phyloP scores from a whole-genome alignment of 164 flowering plant species.

The Umbellularia californica region DNA sequence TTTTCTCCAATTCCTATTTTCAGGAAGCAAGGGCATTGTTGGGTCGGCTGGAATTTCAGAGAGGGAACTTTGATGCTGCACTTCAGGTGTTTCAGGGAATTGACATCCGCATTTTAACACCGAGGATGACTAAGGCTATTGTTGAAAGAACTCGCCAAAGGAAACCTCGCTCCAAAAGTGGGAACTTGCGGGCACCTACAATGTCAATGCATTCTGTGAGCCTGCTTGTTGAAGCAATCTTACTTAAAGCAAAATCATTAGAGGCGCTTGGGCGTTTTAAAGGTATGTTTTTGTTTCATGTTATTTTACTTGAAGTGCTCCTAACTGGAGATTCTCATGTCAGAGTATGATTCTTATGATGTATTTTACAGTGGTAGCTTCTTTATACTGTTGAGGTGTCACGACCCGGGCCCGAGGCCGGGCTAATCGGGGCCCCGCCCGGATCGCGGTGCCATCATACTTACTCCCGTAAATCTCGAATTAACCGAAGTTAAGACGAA shows the following conservation, averaged over 20 bases:
- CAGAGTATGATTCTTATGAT: too few species aligned
- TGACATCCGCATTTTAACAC: slow-evolving; percentile 54
- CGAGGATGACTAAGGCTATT: slow-evolving; percentile 71
- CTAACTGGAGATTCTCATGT: too few species aligned
- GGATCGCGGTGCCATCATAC: too few species aligned
- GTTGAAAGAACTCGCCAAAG: slow-evolving; percentile 45
- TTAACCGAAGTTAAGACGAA: too few species aligned
- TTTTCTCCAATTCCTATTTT: background rate
- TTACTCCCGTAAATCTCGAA: too few species aligned
- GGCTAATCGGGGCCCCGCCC: too few species aligned
- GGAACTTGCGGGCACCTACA: slow-evolving; percentile 29
- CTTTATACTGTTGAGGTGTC: too few species aligned
- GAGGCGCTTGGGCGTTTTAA: slow-evolving; percentile 56
- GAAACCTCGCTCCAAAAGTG: slow-evolving; percentile 53
- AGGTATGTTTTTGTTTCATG: slow-evolving; percentile 38
- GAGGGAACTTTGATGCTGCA: slow-evolving; percentile 81
- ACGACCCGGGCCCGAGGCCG: too few species aligned
- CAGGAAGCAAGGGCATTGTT: slow-evolving; percentile 97
- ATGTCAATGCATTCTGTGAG: slow-evolving; percentile 98
- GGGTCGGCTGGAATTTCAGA: slow-evolving; percentile 82
- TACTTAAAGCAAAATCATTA: slow-evolving; percentile 80
- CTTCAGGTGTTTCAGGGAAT: slow-evolving; percentile 97
- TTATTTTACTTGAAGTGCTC: too few species aligned
- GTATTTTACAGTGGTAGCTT: too few species aligned
- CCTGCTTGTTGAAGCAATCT: slow-evolving; percentile 82